Evolutionary conservation across 116 monocot genomes (phyloP), one percentile per base, ranked within the genome.

Genomic region (Trichopus zeylanicus): DNA sequence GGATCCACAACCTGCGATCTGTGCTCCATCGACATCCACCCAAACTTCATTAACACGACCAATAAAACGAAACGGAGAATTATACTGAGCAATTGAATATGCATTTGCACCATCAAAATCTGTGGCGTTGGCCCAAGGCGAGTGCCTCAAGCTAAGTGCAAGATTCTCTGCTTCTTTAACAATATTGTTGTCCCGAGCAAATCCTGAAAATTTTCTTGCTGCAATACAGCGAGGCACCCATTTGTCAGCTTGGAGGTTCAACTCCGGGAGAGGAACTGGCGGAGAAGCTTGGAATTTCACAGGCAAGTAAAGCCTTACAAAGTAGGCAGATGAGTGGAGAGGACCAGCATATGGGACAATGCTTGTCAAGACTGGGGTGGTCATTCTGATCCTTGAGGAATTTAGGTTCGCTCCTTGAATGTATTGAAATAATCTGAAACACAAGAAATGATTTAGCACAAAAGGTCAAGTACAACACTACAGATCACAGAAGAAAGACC

Each of bases 381-480:
- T 91, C 91, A 86, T 91, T 37, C 79, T 64, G 48, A 91, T 65
- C 51, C 86, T 67, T 15, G 82, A 79, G 24, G 68, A 80, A 51
- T 91, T 91, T 15, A 91, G 62, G 57, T 91, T 86, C 9, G 86
- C 86, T 55, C 91, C 91, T 72, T 82, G 63, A 22, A 86, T 80
- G 71, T 91, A 82, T 59, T 91, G 91, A 70, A 91, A 91, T 61
- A 90, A 74, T 69, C 90, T 90, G 72, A 46, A 66, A 29, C 32
- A 24, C 35, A 4, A 15, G 42, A 42, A 42, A 3, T 15, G 0
- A 42, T 42, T 15, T 1, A 13, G 18, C 8, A 42, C n/a, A 9
- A n/a, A 42, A 3, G 4, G n/a, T 16, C n/a, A 42, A 42, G 13
- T 42, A 42, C 4, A 42, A 3, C n/a, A 42, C 8, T 1, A 42